Evolutionary conservation across 2,329 filamentous ascomycete genomes (phyloP), one percentile per base, ranked within the genome.

Genomic region (Trichoderma gracile): DNA sequence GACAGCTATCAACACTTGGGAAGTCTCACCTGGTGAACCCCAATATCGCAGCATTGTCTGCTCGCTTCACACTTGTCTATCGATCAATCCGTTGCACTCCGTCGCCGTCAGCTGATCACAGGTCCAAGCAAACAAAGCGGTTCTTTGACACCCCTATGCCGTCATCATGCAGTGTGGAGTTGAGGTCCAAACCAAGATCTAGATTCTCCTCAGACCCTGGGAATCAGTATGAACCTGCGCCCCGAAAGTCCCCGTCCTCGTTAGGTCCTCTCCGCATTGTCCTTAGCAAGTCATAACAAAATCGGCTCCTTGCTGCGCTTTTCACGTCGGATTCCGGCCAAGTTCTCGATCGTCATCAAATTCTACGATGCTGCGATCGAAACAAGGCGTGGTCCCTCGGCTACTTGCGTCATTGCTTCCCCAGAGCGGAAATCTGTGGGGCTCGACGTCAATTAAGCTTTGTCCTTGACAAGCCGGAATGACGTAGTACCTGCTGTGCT

Each of bases 391-490:
- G 17, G 17, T n/a, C 25, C n/a, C 30, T 23, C 19, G n/a, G 10
- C 14, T 25, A 17, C 27, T 62, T 62, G 49, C 59, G 59, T 62
- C 59, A 62, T 46, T 33, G 40, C 40, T 27, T 8, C 30, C 47
- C 49, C 2, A 19, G 23, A 54, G 27, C 25, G 59, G 59, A 19
- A 38, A 46, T 23, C 10, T 54, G 40, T 54, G 59, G 59, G 53
- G 59, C 8, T 33, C 9, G 33, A n/a, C 33, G 42, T 25, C 47
- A 54, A 54, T 62, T 62, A 62, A 62, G 59, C 59, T 62, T 62
- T 50, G 40, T 23, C 30, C 40, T 17, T 25, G 38, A 19, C 15
- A 40, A 19, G 19, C 23, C 2, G 19, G 38, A 25, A 62, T 62
- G 59, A 62, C 59, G 59, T 62, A 54, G 21, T 3, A n/a, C 8